Conservation (phyloP, 192 early-diverging fungal genomes). For the Coemansia brasiliensis region DNA sequence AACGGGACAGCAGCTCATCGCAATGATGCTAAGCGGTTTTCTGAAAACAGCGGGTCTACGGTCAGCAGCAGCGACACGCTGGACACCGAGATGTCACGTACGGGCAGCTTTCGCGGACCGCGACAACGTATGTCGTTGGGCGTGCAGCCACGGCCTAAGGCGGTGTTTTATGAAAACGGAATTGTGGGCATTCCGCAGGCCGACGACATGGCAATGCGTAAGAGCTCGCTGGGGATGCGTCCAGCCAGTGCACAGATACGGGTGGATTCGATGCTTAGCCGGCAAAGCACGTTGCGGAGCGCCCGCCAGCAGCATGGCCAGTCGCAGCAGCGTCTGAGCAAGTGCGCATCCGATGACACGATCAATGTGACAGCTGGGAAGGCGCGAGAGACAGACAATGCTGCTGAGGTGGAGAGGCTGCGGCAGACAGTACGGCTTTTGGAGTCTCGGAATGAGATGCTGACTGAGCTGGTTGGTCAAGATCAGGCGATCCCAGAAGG, state of each 20-base stretch:
- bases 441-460: conserved; percentile 43
- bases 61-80: conserved; percentile 32
- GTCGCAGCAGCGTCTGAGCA: conserved; percentile 10
- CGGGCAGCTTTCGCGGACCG: not conserved
- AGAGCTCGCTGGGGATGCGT: not conserved
- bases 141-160: conserved; percentile 13
- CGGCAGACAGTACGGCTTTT: conserved; percentile 22
- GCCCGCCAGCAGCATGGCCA: not conserved
- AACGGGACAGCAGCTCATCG: not conserved
- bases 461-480: conserved; percentile 21
- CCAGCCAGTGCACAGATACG: not conserved
- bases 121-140: conserved; percentile 5
- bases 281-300: too few species aligned
- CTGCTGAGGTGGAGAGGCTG: conserved; percentile 23
- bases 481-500: conserved; percentile 32
- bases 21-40: conserved; percentile 33
- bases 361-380: conserved; percentile 10
- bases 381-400: not conserved
- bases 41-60: conserved; percentile 55
- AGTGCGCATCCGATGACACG: conserved; percentile 34
- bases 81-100: conserved; percentile 2
- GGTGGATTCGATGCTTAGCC: not conserved
- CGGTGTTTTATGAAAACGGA: conserved; percentile 23
- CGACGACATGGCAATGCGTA: not conserved
- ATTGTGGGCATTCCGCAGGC: not conserved